These are phyloP conservation scores for Wickerhamiella spandovensis DNA, from an alignment of 805 yeast species.

Conservation along the genomic window DNA sequence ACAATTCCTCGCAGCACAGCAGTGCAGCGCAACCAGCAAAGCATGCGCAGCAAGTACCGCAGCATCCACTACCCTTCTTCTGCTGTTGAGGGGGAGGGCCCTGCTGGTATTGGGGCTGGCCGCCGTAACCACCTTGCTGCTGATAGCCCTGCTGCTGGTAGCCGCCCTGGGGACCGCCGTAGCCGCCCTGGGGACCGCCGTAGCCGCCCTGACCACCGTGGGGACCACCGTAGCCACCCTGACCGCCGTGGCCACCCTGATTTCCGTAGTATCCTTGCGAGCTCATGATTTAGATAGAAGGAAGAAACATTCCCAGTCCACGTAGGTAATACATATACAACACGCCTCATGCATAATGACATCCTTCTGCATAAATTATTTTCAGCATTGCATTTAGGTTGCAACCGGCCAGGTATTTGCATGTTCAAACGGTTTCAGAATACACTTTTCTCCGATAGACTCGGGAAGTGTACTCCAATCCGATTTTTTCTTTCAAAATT, in stretches of 20 bases:
- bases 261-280: not conserved
- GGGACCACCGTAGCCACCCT: not conserved
- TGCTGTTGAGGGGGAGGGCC: constrained; percentile 17
- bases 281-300: not conserved
- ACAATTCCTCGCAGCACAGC: constrained; percentile 16
- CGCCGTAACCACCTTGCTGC: constrained; percentile 12
- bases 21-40: constrained; percentile 17
- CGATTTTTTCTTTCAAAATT: too few species aligned
- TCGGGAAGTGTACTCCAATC: too few species aligned
- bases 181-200: constrained; percentile 12
- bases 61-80: constrained; percentile 17
- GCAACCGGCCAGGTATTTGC: too few species aligned
- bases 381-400: not conserved
- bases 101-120: constrained; percentile 24
- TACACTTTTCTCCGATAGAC: too few species aligned
- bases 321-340: not conserved
- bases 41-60: constrained; percentile 18
- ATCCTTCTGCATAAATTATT: not conserved
- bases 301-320: not conserved
- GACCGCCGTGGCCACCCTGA: not conserved
- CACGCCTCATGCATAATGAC: not conserved
- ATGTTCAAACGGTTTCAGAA: too few species aligned
- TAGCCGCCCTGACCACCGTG: constrained; percentile 8
- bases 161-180: constrained; percentile 14
- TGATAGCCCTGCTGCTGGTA: constrained; percentile 14